A percentile compares a stretch with the other conserved stretches of the same genome.
phyloP scores from a whole-genome alignment of 495 filamentous ascomycete genomes.

The Lophium mytilinum region DNA sequence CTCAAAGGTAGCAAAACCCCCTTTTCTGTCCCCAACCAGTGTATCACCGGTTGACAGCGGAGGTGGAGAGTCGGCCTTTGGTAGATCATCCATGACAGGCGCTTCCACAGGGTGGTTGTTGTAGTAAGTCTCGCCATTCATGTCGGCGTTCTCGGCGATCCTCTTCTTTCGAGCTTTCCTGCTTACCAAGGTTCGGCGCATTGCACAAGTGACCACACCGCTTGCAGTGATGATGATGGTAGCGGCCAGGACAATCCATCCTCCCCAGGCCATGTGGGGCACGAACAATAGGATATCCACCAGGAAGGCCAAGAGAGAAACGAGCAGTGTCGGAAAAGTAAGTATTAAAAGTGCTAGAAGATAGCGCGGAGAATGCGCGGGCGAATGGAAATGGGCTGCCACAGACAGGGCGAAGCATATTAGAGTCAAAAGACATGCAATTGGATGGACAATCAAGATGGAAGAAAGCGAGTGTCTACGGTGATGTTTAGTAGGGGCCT shows the following conservation, averaged over 20 bases:
- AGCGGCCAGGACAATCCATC: conserved; percentile 87
- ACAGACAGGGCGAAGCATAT: conserved; percentile 73
- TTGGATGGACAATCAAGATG: conserved; percentile 85
- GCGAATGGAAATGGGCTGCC: conserved; percentile 77
- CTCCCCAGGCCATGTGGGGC: conserved; percentile 87
- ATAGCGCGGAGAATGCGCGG: conserved; percentile 88
- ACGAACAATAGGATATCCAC: conserved; percentile 95
- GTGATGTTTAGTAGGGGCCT: too few relatives aligned
- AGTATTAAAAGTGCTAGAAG: conserved; percentile 78
- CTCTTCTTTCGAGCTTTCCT: conserved; percentile 85
- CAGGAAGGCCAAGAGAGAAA: conserved; percentile 80
- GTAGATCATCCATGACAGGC: conserved; percentile 38
- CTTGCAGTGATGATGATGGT: conserved; percentile 79
- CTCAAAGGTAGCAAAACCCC: conserved; percentile 74
- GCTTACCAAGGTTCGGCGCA: conserved; percentile 87
- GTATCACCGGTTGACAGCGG: conserved; percentile 40
- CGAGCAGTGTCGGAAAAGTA: conserved; percentile 73
- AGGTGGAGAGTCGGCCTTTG: conserved; percentile 41
- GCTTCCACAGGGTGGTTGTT: conserved; percentile 50
- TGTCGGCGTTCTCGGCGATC: conserved; percentile 87
- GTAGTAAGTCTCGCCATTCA: conserved; percentile 91
- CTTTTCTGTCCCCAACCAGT: conserved; percentile 45
- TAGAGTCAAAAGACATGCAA: conserved; percentile 79
- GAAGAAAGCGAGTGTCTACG: conserved; percentile 69
- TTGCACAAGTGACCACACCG: conserved; percentile 87